A percentile compares a stretch with the other conserved stretches of the same genome.
phyloP scores from a whole-genome alignment of 306 rosid genomes.

The Quillaja saponaria region DNA sequence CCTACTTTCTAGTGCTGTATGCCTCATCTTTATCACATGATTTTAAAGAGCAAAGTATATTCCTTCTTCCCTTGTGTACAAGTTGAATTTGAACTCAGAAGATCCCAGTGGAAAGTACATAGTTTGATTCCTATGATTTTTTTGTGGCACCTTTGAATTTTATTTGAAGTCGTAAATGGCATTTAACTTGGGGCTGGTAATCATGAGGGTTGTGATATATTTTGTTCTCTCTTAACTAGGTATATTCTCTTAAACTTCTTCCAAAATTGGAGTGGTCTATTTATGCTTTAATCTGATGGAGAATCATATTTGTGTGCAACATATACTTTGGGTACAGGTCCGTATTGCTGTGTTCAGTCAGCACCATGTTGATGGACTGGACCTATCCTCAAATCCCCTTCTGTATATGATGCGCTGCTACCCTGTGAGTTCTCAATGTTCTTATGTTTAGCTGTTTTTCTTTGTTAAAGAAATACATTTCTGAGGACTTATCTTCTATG shows the following conservation, averaged over 20 bases:
- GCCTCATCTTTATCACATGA: slow-evolving; percentile 20
- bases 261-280: no score
- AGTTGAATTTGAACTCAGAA: no score
- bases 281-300: slow-evolving; percentile 30
- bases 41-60: slow-evolving; percentile 15
- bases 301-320: slow-evolving; percentile 10
- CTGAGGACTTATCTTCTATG: slow-evolving; percentile 6
- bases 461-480: background rate
- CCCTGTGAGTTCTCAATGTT: slow-evolving; percentile 70
- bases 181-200: slow-evolving; percentile 1
- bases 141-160: no score
- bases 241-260: no score
- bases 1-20: background rate
- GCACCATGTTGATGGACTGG: slow-evolving; percentile 98
- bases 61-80: slow-evolving; percentile 21
- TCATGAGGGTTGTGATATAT: slow-evolving; percentile 9
- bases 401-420: slow-evolving; percentile 97
- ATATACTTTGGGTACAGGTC: slow-evolving; percentile 56
- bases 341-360: slow-evolving; percentile 99
- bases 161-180: no score
- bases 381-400: slow-evolving; percentile 92
- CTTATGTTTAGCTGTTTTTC: slow-evolving; percentile 9
- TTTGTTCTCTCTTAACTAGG: background rate
- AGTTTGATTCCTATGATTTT: background rate
- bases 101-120: no score